Base-by-base conservation (phyloP, 1,284 basidiomycete species). In the Ustilago tritici region DNA sequence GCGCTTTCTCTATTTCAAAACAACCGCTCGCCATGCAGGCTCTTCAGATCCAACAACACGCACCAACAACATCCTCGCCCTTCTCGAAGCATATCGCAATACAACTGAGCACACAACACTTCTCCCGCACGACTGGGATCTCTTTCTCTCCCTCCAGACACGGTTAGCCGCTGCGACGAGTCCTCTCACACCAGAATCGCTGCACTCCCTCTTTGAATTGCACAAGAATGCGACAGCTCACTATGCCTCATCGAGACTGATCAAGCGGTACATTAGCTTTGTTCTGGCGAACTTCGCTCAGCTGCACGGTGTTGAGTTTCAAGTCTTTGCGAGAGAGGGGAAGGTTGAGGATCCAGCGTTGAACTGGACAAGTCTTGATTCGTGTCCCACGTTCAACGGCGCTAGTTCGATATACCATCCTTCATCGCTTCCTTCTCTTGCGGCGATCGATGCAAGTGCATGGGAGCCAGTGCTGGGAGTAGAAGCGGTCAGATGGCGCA, bases 261-360 rank as follows among this genome's bases (percentile, higher is more conserved):
- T 68, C 59, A 63, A 68, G 34, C 55, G 77, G 32, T 79, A 70
- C 46, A 65, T 80, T 19, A 66, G 70, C 50, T 46, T 81, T 11
- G 40, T 53, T n/a, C 52, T 59, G 8, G 64, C 58, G 10, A 68
- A 61, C 40, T 65, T 53, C 43, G 76, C 56, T 11, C 65, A 52
- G 43, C 46, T 72, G 4, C 49, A 40, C 14, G 59, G 54, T 36
- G 28, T 72, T 47, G 41, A 63, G 2, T n/a, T 67, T 15, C 40
- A 41, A 4, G 14, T 46, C 19, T 17, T 55, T 6, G 7, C 47
- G 3, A 32, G 14, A 1, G 38, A 49, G 14, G 12, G 54, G 28
- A 46, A 32, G 19, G 47, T 49, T n/a, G 47, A 56, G 4, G 72
- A 75, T 40, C 70, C 76, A 9, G 70, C 59, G 4, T 28, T 63